Evolutionary conservation across 345 rosid species (phyloP).

Genomic region (Brassica juncea): DNA sequence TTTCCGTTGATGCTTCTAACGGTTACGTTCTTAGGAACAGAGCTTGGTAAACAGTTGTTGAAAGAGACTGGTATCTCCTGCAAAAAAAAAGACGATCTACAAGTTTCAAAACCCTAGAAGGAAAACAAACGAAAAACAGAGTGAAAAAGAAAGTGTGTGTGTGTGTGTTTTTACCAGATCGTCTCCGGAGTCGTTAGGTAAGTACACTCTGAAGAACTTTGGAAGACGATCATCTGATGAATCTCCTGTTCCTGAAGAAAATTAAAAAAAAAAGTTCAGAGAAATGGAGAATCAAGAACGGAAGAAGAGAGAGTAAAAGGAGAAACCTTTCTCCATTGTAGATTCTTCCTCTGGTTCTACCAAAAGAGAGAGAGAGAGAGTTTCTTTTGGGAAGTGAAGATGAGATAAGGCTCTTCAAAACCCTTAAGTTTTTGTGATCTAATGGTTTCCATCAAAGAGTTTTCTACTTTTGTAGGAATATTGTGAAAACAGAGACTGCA

Average conservation of each 20-base stretch:
- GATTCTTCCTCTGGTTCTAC: neutral
- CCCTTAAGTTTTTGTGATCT: neutral
- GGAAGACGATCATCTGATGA: constrained; percentile 1
- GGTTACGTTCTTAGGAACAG: constrained; percentile 13
- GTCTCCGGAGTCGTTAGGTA: constrained; percentile 16
- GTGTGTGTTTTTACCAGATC: constrained; percentile 21
- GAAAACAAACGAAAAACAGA: neutral
- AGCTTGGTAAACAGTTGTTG: constrained; percentile 12
- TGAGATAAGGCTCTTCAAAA: neutral
- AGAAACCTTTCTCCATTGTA: constrained; percentile 27
- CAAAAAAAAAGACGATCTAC: neutral
- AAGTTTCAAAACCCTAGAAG: neutral
- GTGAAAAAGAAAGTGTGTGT: neutral
- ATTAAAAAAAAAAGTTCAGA: neutral
- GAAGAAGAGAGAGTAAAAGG: constrained; percentile 8
- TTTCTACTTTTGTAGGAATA: constrained; percentile 4
- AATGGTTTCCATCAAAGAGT: neutral
- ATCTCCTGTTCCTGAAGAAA: neutral
- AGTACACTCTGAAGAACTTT: constrained; percentile 34
- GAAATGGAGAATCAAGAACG: constrained; percentile 14
- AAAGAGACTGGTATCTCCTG: constrained; percentile 28
- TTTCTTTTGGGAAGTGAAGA: neutral
- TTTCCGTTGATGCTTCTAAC: constrained; percentile 25
- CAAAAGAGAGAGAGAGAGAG: neutral
- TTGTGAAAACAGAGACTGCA: constrained; percentile 17